Conservation (phyloP, 1,139 yeast species). For the Candida sp. region DNA sequence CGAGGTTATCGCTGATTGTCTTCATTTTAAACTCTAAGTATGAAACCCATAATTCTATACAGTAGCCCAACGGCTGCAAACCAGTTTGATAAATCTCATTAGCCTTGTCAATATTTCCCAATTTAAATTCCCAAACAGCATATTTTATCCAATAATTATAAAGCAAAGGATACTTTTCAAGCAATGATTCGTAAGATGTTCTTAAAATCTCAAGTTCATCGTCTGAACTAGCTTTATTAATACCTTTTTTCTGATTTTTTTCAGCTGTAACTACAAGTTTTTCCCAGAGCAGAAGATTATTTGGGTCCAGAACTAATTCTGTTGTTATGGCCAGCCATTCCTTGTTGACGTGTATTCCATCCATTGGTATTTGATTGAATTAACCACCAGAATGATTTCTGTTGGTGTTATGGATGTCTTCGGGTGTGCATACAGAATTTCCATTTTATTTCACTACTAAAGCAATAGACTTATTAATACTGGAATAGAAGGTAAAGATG, state of each 20-base stretch:
- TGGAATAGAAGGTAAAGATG: slow-evolving; percentile 16
- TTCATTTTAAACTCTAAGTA: slow-evolving; percentile 57
- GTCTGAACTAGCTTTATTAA: slow-evolving; percentile 42
- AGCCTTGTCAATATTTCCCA: slow-evolving; percentile 53
- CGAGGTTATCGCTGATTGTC: slow-evolving; percentile 30
- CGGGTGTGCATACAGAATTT: not conserved
- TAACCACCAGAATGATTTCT: too few species aligned
- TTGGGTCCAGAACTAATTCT: slow-evolving; percentile 38
- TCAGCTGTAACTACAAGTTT: slow-evolving; percentile 35
- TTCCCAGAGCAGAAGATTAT: slow-evolving; percentile 50
- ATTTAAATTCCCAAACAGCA: slow-evolving; percentile 62
- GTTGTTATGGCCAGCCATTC: slow-evolving; percentile 17
- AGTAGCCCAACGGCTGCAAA: slow-evolving; percentile 47
- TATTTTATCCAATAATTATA: slow-evolving; percentile 81
- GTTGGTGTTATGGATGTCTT: not conserved
- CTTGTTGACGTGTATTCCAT: not conserved
- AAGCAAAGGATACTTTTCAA: slow-evolving; percentile 62
- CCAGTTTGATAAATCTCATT: slow-evolving; percentile 52
- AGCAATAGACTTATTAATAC: not conserved
- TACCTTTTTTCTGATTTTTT: slow-evolving; percentile 17
- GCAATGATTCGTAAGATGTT: slow-evolving; percentile 51
- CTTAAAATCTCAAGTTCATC: slow-evolving; percentile 41
- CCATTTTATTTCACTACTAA: too few species aligned
- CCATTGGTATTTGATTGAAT: not conserved
- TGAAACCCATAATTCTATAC: slow-evolving; percentile 71